Conservation (phyloP, 73 alveolate species). For the Loxodes magnus region DNA sequence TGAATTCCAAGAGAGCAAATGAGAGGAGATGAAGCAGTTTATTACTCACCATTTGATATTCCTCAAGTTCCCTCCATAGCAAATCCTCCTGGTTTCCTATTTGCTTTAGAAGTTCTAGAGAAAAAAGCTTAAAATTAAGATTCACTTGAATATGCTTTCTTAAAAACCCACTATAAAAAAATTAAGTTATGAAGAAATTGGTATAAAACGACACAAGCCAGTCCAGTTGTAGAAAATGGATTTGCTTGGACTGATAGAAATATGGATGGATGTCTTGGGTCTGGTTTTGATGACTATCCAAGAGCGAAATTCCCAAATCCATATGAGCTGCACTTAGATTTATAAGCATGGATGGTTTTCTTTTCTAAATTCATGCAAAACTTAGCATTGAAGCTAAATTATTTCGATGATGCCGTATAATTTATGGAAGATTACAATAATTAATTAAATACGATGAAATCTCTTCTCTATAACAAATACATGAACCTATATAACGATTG, state of each 20-base stretch:
- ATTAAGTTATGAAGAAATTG: background rate
- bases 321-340: conserved; percentile 75
- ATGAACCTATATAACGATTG: conserved; percentile 12
- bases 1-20: conserved; percentile 96
- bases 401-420: background rate
- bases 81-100: conserved; percentile 82
- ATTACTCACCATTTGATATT: conserved; percentile 56
- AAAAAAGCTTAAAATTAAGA: conserved; percentile 9
- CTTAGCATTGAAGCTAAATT: conserved; percentile 15
- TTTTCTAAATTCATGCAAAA: conserved; percentile 29
- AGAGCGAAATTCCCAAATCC: conserved; percentile 58
- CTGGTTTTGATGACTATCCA: conserved; percentile 94
- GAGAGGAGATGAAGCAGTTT: conserved; percentile 74
- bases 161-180: background rate
- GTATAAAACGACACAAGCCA: conserved; percentile 22
- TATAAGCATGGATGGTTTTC: conserved; percentile 67
- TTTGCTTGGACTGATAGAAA: conserved; percentile 68
- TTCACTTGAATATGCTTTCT: background rate
- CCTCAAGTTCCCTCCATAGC: conserved; percentile 64
- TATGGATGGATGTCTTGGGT: conserved; percentile 50
- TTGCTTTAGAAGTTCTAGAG: conserved; percentile 50
- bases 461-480: background rate
- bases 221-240: conserved; percentile 29
- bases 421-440: conserved; percentile 10
- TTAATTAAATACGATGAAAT: background rate